phyloP scores from a whole-genome alignment of 2,329 filamentous ascomycete genomes.

The Clonostachys rosea region DNA sequence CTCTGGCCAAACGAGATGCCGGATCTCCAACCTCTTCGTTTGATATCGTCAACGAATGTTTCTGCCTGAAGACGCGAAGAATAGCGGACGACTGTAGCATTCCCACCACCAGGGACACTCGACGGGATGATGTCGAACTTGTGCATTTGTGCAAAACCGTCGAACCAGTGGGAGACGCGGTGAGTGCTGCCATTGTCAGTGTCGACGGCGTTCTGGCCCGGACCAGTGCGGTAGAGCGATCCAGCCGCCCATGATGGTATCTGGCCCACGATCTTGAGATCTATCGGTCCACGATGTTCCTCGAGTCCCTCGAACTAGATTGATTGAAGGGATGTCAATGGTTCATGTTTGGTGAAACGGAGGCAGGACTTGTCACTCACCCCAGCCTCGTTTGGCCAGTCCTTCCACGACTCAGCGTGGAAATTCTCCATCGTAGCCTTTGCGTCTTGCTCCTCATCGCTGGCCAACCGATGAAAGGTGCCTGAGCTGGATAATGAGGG shows the following conservation, averaged over 20 bases:
- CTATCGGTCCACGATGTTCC: conserved; percentile 61
- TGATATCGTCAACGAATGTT: conserved; percentile 54
- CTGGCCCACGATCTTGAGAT: conserved; percentile 56
- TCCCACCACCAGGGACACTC: conserved; percentile 6
- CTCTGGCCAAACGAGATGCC: conserved; percentile 65
- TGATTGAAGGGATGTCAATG: background rate
- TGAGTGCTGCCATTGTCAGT: conserved; percentile 53
- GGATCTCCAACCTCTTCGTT: conserved; percentile 50
- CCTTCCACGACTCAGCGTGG: conserved; percentile 23
- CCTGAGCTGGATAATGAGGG: conserved; percentile 12
- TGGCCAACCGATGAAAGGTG: conserved; percentile 15
- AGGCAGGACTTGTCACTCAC: conserved; percentile 18
- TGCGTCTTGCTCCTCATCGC: conserved; percentile 17
- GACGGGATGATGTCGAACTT: conserved; percentile 62
- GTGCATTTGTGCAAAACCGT: conserved; percentile 68
- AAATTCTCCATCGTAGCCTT: conserved; percentile 16
- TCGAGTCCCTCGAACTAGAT: conserved; percentile 63
- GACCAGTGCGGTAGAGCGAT: conserved; percentile 69
- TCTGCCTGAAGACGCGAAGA: conserved; percentile 68
- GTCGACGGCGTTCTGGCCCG: conserved; percentile 60
- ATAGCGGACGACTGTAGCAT: conserved; percentile 49
- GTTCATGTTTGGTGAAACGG: background rate
- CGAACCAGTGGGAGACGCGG: conserved; percentile 73
- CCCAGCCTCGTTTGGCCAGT: conserved; percentile 44
- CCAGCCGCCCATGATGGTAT: conserved; percentile 72